phyloP scores from a whole-genome alignment of 305 asterid species.

The Striga hermonthica region DNA sequence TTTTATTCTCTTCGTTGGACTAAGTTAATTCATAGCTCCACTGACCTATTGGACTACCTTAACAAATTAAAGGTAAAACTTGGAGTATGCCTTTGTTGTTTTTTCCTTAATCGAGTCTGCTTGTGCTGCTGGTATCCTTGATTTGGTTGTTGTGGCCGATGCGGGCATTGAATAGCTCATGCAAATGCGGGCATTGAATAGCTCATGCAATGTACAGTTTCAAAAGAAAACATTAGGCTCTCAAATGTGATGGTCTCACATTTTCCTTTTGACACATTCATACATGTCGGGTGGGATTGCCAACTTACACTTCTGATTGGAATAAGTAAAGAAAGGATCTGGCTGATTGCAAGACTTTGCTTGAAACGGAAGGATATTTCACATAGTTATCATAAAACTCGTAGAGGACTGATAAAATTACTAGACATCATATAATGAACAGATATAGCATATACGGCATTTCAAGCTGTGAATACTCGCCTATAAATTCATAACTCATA shows the following conservation, averaged over 20 bases:
- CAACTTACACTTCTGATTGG: not conserved
- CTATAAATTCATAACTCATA: too few relatives aligned
- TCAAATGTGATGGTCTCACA: conserved; percentile 7
- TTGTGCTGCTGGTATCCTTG: not conserved
- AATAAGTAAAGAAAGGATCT: not conserved
- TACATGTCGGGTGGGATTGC: not conserved
- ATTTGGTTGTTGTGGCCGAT: not conserved
- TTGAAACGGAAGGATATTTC: conserved; percentile 1
- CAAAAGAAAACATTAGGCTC: not conserved
- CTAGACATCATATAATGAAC: too few relatives aligned
- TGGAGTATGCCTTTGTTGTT: not conserved
- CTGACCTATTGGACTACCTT: not conserved
- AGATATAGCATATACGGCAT: too few relatives aligned
- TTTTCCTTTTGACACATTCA: conserved; percentile 8
- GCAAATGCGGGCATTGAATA: not conserved
- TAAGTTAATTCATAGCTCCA: not conserved
- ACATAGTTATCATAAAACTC: too few relatives aligned
- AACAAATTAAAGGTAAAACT: not conserved
- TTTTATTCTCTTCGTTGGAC: not conserved
- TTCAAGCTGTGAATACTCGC: too few relatives aligned
- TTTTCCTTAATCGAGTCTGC: too few relatives aligned
- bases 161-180: not conserved
- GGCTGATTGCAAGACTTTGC: conserved; percentile 7
- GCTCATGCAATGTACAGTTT: not conserved
- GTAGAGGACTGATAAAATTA: too few relatives aligned